These are phyloP conservation scores for Solanum hybrid DNA, from an alignment of 305 asterid species.

Conservation along the genomic window DNA sequence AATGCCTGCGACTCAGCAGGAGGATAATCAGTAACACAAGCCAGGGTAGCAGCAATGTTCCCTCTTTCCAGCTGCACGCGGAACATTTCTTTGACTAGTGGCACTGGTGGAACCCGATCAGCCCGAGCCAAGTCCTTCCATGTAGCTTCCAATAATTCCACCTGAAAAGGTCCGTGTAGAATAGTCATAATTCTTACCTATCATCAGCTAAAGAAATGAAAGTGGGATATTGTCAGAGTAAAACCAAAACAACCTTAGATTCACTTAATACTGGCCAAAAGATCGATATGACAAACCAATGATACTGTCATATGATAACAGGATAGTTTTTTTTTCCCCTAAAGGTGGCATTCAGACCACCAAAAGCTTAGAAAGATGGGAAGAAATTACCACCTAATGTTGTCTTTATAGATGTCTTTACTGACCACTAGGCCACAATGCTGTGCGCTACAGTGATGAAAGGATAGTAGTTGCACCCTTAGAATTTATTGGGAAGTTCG, in stretches of 20 bases:
- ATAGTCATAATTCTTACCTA: background rate
- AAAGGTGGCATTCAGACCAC: background rate
- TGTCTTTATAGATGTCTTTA: background rate
- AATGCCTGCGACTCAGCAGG: constrained; percentile 33
- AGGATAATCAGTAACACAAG: constrained; percentile 35
- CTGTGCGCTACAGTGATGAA: background rate
- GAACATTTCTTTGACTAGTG: constrained; percentile 51
- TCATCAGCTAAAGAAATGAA: background rate
- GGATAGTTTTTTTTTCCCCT: background rate
- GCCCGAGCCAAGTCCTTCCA: constrained; percentile 61
- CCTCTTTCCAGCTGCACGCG: constrained; percentile 46
- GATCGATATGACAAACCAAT: background rate
- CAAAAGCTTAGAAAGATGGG: background rate
- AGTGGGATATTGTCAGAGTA: background rate
- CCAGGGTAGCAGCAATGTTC: constrained; percentile 39
- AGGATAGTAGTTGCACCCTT: background rate
- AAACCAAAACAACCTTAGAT: background rate
- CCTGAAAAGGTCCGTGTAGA: constrained; percentile 25
- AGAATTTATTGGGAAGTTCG: background rate
- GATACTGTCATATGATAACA: background rate
- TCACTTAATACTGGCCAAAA: background rate
- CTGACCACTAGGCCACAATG: background rate
- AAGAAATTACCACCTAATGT: background rate
- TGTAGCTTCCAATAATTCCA: constrained; percentile 45
- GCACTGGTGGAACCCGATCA: constrained; percentile 45